phyloP scores from a whole-genome alignment of 768 basidiomycete genomes.

The Phallus indusiatus region DNA sequence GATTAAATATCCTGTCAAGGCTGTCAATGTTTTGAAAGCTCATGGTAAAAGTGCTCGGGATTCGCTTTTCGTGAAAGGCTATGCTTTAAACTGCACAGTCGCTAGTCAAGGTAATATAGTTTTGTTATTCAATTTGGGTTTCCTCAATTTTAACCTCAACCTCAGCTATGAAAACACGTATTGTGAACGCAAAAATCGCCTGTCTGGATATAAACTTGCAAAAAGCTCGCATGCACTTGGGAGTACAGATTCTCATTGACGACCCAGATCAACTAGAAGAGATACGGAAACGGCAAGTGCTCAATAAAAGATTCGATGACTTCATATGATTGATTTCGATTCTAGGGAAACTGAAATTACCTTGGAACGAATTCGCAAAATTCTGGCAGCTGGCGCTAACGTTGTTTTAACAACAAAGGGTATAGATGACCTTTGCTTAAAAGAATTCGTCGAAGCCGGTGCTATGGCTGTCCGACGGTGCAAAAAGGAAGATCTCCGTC shows the following conservation, averaged over 20 bases:
- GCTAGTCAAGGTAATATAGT: slow-evolving; percentile 81
- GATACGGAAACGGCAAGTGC: slow-evolving; percentile 74
- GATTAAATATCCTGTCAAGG: slow-evolving; percentile 98
- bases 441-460: slow-evolving; percentile 98
- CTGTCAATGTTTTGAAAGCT: slow-evolving; percentile 96
- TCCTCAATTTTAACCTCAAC: neutral
- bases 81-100: slow-evolving; percentile 96
- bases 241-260: slow-evolving; percentile 94
- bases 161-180: slow-evolving; percentile 93
- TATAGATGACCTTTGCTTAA: slow-evolving; percentile 95
- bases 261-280: slow-evolving; percentile 95
- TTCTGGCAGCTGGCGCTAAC: slow-evolving; percentile 91
- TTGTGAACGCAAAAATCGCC: slow-evolving; percentile 91
- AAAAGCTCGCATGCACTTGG: slow-evolving; percentile 95
- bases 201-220: slow-evolving; percentile 97
- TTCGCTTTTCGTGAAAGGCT: slow-evolving; percentile 90
- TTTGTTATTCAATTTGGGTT: neutral
- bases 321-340: neutral
- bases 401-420: slow-evolving; percentile 97
- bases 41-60: slow-evolving; percentile 94
- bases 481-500: slow-evolving; percentile 92
- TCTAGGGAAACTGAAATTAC: slow-evolving; percentile 90
- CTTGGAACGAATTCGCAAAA: slow-evolving; percentile 90
- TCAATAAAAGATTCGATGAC: neutral
- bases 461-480: slow-evolving; percentile 98